Percentiles rank a stretch among this genome's conserved stretches.
phyloP scores from a whole-genome alignment of 2,329 filamentous ascomycete species.

The Orbilia ellipsospora region DNA sequence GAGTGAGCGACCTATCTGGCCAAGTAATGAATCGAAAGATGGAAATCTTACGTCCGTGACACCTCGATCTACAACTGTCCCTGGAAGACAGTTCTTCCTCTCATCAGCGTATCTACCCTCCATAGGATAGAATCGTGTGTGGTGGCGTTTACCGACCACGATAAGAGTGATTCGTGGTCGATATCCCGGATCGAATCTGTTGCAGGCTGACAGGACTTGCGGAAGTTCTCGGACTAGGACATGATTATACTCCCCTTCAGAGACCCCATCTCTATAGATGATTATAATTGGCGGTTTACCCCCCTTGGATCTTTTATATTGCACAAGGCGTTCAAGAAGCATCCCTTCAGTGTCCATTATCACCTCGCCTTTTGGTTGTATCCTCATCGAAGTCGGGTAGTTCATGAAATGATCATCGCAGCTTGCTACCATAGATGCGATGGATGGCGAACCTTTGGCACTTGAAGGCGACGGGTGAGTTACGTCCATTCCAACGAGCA shows the following conservation, averaged over 20 bases:
- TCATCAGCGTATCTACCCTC: conserved; percentile 65
- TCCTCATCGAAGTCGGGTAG: conserved; percentile 71
- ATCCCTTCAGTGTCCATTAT: conserved; percentile 17
- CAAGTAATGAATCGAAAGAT: conserved; percentile 61
- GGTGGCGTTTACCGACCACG: conserved; percentile 87
- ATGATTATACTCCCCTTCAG: conserved; percentile 79
- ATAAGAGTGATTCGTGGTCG: conserved; percentile 76
- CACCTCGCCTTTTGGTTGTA: conserved; percentile 37
- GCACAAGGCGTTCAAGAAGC: conserved; percentile 19
- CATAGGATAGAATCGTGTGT: conserved; percentile 86
- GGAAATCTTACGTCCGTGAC: conserved; percentile 68
- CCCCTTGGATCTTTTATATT: conserved; percentile 37
- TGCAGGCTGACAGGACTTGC: conserved; percentile 73
- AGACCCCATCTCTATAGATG: conserved; percentile 89
- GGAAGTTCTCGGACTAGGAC: conserved; percentile 78
- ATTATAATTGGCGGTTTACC: conserved; percentile 77
- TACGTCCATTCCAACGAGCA: conserved; percentile 89
- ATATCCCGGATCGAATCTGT: conserved; percentile 58
- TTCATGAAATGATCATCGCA: conserved; percentile 76
- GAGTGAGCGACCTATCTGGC: conserved; percentile 63
- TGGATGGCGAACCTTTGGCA: conserved; percentile 72
- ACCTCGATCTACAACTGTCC: conserved; percentile 86
- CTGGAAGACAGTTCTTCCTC: conserved; percentile 74
- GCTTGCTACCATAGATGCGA: conserved; percentile 83
- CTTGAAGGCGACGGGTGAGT: conserved; percentile 84